phyloP scores from a whole-genome alignment of 2,329 filamentous ascomycete species.

The Sodiomyces alkalinus region DNA sequence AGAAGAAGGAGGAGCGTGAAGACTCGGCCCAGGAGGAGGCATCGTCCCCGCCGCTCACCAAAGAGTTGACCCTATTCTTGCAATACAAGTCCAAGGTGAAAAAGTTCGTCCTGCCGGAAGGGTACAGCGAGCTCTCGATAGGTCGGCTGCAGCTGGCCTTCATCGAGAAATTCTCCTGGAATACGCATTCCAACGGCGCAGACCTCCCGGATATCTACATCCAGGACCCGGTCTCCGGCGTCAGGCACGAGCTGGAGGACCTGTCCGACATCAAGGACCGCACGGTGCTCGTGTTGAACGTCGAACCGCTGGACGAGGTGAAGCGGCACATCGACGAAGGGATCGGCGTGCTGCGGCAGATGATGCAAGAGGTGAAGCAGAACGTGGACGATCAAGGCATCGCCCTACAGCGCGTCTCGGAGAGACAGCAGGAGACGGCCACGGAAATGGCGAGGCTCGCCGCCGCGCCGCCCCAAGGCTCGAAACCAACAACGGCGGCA shows the following conservation, averaged over 20 bases:
- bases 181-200: slow-evolving; percentile 82
- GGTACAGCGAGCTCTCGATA: slow-evolving; percentile 70
- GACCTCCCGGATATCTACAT: slow-evolving; percentile 97
- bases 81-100: slow-evolving; percentile 97
- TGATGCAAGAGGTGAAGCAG: slow-evolving; percentile 77
- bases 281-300: slow-evolving; percentile 85
- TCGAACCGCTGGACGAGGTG: slow-evolving; percentile 87
- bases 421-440: slow-evolving; percentile 76
- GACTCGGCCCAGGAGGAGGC: slow-evolving; percentile 13
- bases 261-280: slow-evolving; percentile 86
- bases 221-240: slow-evolving; percentile 85
- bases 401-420: slow-evolving; percentile 73
- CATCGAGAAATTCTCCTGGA: slow-evolving; percentile 99
- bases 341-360: slow-evolving; percentile 59
- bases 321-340: slow-evolving; percentile 94
- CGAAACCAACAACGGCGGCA: slow-evolving; percentile 15
- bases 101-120: slow-evolving; percentile 81
- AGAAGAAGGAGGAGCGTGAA: no score
- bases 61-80: slow-evolving; percentile 84
- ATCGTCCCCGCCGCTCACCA: slow-evolving; percentile 49
- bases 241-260: slow-evolving; percentile 94
- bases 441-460: slow-evolving; percentile 63
- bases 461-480: slow-evolving; percentile 29
- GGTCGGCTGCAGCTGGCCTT: slow-evolving; percentile 86
- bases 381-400: slow-evolving; percentile 71